Evolutionary conservation across 208 protist genomes (phyloP).

Genomic region (Crithidia mellificae): DNA sequence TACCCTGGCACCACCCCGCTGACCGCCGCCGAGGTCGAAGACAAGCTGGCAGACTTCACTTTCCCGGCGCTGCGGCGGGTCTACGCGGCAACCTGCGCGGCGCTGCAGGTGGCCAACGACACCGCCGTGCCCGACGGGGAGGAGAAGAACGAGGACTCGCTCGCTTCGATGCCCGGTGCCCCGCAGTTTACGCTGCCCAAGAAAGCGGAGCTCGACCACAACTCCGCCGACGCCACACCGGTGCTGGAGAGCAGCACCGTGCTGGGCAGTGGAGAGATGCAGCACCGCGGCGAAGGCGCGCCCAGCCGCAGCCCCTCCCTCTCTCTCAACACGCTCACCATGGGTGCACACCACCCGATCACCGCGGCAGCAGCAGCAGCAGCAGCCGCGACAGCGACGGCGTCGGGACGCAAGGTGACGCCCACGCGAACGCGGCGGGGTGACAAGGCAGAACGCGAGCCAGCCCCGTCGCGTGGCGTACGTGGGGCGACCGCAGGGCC

Average conservation of each 20-base stretch:
- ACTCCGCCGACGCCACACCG: not conserved
- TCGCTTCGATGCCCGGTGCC: not conserved
- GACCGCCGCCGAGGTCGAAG: conserved; percentile 34
- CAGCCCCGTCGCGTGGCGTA: too few relatives aligned
- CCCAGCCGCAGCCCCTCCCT: conserved; percentile 13
- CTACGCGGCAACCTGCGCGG: conserved; percentile 18
- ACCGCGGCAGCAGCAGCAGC: not conserved
- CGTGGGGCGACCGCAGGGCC: not conserved
- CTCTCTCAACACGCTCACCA: not conserved
- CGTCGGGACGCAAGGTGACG: too few relatives aligned
- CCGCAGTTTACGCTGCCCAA: conserved; percentile 8
- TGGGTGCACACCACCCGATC: not conserved
- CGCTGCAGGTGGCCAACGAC: conserved; percentile 19
- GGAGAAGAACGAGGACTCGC: not conserved
- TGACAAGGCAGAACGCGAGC: too few relatives aligned
- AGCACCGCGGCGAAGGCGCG: conserved; percentile 20
- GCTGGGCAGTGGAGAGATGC: not conserved
- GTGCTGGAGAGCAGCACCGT: not conserved
- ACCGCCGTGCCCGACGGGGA: not conserved
- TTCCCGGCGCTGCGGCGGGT: conserved; percentile 26
- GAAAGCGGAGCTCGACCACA: conserved; percentile 2
- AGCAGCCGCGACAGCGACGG: not conserved
- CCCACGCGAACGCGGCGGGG: too few relatives aligned
- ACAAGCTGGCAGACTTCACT: conserved; percentile 20
- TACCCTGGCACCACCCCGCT: conserved; percentile 23